These are phyloP conservation scores for Xylariaceae sp. DNA, from an alignment of 2,329 filamentous ascomycete species.

Conservation along the genomic window DNA sequence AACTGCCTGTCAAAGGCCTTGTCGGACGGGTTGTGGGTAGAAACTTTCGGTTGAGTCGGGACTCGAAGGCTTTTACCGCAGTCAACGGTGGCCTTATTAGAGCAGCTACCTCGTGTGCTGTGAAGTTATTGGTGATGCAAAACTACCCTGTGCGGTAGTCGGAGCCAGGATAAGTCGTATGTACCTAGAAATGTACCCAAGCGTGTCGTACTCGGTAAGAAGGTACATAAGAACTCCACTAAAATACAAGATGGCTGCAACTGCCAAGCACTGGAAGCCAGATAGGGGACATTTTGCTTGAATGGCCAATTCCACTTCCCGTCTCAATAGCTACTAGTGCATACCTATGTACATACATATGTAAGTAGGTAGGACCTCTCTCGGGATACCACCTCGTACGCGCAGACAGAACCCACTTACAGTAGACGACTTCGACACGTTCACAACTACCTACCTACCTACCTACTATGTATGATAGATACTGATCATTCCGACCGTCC, in stretches of 20 bases:
- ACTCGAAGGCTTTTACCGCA: neutral
- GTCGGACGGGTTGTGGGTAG: neutral
- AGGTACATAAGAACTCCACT: neutral
- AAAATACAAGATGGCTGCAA: constrained; percentile 17
- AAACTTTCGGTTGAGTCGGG: neutral
- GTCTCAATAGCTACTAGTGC: neutral
- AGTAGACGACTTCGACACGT: constrained; percentile 15
- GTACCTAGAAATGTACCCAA: neutral
- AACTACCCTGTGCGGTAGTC: neutral
- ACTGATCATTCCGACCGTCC: constrained; percentile 23
- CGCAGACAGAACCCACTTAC: neutral
- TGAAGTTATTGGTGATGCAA: neutral
- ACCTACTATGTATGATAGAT: constrained; percentile 33
- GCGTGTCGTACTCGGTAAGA: neutral
- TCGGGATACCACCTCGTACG: too few relatives aligned
- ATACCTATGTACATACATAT: too few relatives aligned
- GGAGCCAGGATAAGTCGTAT: neutral
- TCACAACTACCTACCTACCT: constrained; percentile 20
- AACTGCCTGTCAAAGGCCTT: neutral
- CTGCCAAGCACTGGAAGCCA: constrained; percentile 18
- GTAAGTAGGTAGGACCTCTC: too few relatives aligned
- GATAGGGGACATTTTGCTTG: constrained; percentile 13
- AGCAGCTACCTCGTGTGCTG: neutral
- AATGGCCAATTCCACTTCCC: neutral
- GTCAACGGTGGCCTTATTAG: neutral